phyloP scores from a whole-genome alignment of 2,329 filamentous ascomycete species.

The Fusarium newnesense region DNA sequence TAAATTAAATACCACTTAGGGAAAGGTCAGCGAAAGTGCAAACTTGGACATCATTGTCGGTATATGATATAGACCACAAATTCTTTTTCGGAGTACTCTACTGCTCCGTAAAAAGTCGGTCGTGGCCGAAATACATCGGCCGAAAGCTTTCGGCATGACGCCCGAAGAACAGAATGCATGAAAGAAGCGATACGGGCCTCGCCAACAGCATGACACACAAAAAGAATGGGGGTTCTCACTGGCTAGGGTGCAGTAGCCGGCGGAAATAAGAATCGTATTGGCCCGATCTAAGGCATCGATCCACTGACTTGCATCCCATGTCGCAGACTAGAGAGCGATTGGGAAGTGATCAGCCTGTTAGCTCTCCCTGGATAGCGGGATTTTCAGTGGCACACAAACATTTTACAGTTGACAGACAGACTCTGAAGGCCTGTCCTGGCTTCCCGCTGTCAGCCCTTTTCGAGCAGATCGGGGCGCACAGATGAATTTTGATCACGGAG shows the following conservation, averaged over 20 bases:
- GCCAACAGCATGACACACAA: background rate
- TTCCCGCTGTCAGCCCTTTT: background rate
- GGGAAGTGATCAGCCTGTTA: background rate
- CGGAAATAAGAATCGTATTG: slow-evolving; percentile 4
- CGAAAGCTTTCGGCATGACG: slow-evolving; percentile 20
- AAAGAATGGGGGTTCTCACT: background rate
- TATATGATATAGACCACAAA: background rate
- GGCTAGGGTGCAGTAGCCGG: background rate
- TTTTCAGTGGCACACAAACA: background rate
- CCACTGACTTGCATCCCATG: background rate
- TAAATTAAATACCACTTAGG: too few relatives aligned
- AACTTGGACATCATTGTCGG: background rate
- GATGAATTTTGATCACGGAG: background rate
- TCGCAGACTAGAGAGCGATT: background rate
- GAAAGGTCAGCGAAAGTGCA: background rate
- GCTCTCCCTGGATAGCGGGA: background rate
- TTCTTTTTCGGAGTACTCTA: background rate
- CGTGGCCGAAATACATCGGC: slow-evolving; percentile 28
- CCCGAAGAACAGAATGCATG: slow-evolving; percentile 1
- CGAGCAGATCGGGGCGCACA: background rate
- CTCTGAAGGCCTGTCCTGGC: background rate
- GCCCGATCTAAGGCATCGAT: background rate
- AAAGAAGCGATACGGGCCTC: background rate
- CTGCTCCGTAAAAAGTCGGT: slow-evolving; percentile 11
- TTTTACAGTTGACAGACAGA: background rate